phyloP scores from a whole-genome alignment of 345 rosid genomes.

The Schrenkiella parvula region DNA sequence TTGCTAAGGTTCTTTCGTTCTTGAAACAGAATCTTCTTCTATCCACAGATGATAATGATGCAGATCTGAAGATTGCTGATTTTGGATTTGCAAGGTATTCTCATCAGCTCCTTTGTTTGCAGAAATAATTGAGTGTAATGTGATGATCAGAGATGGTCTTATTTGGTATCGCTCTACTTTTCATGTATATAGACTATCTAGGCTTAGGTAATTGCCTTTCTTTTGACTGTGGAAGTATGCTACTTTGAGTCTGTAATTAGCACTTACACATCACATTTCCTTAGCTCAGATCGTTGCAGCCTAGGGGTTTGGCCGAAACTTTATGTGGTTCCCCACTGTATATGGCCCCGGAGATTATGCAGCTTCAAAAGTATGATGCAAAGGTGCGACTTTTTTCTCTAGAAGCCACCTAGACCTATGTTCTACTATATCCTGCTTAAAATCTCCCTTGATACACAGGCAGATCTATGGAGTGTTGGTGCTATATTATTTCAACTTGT shows the following conservation, averaged over 20 bases:
- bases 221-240: background rate
- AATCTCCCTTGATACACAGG: constrained; percentile 59
- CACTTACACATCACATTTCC: constrained; percentile 18
- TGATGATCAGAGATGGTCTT: constrained; percentile 14
- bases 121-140: constrained; percentile 4
- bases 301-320: constrained; percentile 96
- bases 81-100: constrained; percentile 98
- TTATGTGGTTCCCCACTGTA: constrained; percentile 98
- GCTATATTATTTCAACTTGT: constrained; percentile 94
- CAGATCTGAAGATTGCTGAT: constrained; percentile 91
- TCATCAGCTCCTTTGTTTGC: constrained; percentile 4
- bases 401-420: constrained; percentile 2
- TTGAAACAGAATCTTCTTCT: constrained; percentile 92
- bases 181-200: background rate
- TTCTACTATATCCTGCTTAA: constrained; percentile 36
- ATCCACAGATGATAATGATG: constrained; percentile 52
- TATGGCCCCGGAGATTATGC: constrained; percentile 99
- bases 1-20: constrained; percentile 37
- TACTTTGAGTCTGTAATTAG: constrained; percentile 5
- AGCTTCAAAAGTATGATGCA: constrained; percentile 94
- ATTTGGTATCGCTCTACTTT: background rate
- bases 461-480: constrained; percentile 99
- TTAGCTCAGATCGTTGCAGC: constrained; percentile 79
- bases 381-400: constrained; percentile 53
- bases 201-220: constrained; percentile 8